phyloP scores from a whole-genome alignment of 2,329 filamentous ascomycete species.

The Cordyceps pruinosa region DNA sequence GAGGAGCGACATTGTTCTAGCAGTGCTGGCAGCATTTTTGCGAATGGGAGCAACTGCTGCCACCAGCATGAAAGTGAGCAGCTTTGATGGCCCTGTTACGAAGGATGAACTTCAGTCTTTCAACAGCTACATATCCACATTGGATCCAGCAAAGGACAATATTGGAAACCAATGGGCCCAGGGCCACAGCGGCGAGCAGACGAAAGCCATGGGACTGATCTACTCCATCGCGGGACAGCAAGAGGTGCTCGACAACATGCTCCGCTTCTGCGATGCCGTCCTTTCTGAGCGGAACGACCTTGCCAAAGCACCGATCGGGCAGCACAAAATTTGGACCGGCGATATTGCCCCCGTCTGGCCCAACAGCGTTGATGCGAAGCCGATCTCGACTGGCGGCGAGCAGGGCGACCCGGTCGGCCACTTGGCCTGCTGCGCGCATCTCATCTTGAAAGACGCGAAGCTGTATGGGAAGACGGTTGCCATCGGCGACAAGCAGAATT shows the following conservation, averaged over 20 bases:
- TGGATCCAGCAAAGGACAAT: background rate
- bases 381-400: background rate
- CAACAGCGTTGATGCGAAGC: background rate
- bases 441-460: background rate
- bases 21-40: background rate
- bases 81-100: background rate
- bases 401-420: conserved; percentile 5
- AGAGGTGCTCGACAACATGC: conserved; percentile 1
- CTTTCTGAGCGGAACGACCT: background rate
- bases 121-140: background rate
- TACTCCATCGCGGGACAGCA: background rate
- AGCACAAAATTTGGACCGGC: background rate
- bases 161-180: conserved; percentile 3
- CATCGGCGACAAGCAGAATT: background rate
- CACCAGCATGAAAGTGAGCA: background rate
- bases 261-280: background rate
- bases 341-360: conserved; percentile 1
- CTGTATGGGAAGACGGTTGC: background rate
- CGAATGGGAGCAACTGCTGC: background rate
- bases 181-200: background rate
- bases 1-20: background rate
- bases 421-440: background rate
- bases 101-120: background rate
- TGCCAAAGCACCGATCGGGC: background rate
- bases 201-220: conserved; percentile 2